Percentiles rank a stretch among this genome's conserved stretches.
Conservation (phyloP, 2,329 filamentous ascomycete species). For the Pleoardoris graminearum region DNA sequence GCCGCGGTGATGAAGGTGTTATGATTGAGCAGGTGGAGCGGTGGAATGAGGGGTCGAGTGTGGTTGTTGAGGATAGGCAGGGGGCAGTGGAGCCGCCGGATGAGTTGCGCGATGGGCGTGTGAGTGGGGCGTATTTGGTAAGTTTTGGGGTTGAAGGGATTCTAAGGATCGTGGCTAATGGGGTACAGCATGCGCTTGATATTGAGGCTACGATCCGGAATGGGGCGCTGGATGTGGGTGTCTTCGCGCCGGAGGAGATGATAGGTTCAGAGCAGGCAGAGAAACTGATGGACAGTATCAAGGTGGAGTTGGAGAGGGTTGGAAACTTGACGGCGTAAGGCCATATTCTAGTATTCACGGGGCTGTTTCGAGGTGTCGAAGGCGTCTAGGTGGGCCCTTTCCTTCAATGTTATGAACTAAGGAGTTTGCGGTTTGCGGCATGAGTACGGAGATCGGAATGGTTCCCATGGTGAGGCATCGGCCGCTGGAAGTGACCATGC, state of each 20-base stretch:
- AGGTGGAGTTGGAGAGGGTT: conserved; percentile 15
- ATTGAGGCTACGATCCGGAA: conserved; percentile 57
- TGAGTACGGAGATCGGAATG: too few relatives aligned
- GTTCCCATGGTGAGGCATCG: too few relatives aligned
- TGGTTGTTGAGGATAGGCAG: conserved; percentile 15
- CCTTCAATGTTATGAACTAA: too few relatives aligned
- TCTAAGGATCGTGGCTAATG: neutral
- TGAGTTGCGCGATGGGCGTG: conserved; percentile 27
- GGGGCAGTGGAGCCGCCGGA: conserved; percentile 15
- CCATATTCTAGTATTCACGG: too few relatives aligned
- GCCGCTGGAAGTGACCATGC: too few relatives aligned
- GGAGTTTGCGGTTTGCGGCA: too few relatives aligned
- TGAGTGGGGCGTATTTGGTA: conserved; percentile 45
- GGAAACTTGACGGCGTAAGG: too few relatives aligned
- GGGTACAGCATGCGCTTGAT: conserved; percentile 56
- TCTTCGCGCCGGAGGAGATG: conserved; percentile 55
- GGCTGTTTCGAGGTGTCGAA: too few relatives aligned
- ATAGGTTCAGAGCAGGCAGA: conserved; percentile 45
- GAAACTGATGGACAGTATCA: conserved; percentile 41
- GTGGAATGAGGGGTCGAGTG: conserved; percentile 27
- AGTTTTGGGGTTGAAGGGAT: conserved; percentile 20
- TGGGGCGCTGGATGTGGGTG: conserved; percentile 56
- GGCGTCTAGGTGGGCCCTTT: too few relatives aligned
- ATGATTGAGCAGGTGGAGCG: conserved; percentile 21
- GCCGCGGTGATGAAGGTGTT: conserved; percentile 12